phyloP scores from a whole-genome alignment of 805 yeast genomes.

The Myxozyma mucilagina region DNA sequence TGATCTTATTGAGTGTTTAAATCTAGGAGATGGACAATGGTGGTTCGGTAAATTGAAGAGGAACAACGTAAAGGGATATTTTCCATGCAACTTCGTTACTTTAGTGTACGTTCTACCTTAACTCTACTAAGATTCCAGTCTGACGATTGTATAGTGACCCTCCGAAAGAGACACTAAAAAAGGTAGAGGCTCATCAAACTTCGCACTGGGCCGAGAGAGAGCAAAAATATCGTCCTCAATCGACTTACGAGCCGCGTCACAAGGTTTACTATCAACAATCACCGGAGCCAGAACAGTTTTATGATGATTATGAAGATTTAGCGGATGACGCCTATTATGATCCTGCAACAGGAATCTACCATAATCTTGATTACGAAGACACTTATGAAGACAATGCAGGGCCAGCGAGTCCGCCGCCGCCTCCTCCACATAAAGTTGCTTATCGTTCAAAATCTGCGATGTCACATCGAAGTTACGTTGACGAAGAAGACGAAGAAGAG shows the following conservation, averaged over 20 bases:
- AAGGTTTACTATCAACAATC: too few relatives aligned
- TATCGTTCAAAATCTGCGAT: slow-evolving; percentile 19
- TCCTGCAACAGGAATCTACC: slow-evolving; percentile 7
- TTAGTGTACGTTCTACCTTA: slow-evolving; percentile 40
- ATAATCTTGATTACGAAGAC: slow-evolving; percentile 11
- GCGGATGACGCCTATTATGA: slow-evolving; percentile 4
- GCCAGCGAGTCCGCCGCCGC: slow-evolving; percentile 37
- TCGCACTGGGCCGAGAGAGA: not conserved
- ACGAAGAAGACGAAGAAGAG: slow-evolving; percentile 5
- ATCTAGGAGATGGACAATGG: slow-evolving; percentile 85
- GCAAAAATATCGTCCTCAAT: not conserved
- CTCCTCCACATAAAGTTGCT: slow-evolving; percentile 41
- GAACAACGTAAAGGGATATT: slow-evolving; percentile 78
- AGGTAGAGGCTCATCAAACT: not conserved
- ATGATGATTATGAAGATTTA: not conserved
- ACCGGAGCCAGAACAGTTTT: not conserved
- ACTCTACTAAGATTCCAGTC: not conserved
- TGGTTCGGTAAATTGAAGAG: slow-evolving; percentile 82
- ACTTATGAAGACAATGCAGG: slow-evolving; percentile 1
- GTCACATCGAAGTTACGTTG: slow-evolving; percentile 11
- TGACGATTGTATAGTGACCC: not conserved
- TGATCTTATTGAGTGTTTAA: slow-evolving; percentile 81
- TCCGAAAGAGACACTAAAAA: not conserved
- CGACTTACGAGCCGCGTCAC: not conserved
- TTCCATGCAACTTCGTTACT: slow-evolving; percentile 84